Evolutionary conservation across 2,329 filamentous ascomycete genomes (phyloP).

Genomic region (Biscogniauxia mediterranea): DNA sequence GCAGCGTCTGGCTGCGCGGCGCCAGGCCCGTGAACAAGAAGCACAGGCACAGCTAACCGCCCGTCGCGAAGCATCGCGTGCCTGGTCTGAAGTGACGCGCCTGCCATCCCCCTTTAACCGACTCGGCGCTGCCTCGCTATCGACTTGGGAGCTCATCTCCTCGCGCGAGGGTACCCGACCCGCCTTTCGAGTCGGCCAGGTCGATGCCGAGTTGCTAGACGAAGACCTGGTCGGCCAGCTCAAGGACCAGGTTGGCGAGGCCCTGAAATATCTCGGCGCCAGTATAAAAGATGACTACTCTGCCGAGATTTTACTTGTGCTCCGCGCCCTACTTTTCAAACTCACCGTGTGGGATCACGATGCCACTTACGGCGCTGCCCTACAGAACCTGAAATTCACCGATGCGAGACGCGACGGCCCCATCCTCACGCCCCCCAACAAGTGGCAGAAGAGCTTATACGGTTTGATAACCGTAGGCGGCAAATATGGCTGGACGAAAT

Average conservation of each 20-base stretch:
- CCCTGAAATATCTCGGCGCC: slow-evolving; percentile 76
- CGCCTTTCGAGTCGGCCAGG: slow-evolving; percentile 89
- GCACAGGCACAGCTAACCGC: slow-evolving; percentile 55
- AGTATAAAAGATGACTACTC: slow-evolving; percentile 83
- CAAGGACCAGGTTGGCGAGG: slow-evolving; percentile 82
- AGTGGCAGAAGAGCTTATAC: slow-evolving; percentile 79
- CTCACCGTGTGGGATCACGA: slow-evolving; percentile 95
- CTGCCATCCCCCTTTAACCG: slow-evolving; percentile 63
- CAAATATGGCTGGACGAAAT: slow-evolving; percentile 85
- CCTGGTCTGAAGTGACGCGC: slow-evolving; percentile 53
- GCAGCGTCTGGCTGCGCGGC: slow-evolving; percentile 78
- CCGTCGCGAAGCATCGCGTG: slow-evolving; percentile 51
- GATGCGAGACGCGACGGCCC: slow-evolving; percentile 70
- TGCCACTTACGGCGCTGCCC: slow-evolving; percentile 86
- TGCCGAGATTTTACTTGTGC: slow-evolving; percentile 74
- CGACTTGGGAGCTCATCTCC: slow-evolving; percentile 68
- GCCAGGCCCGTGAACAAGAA: slow-evolving; percentile 70
- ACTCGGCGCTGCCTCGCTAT: slow-evolving; percentile 46
- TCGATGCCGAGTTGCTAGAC: slow-evolving; percentile 92
- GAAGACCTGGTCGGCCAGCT: slow-evolving; percentile 87
- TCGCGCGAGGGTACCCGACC: slow-evolving; percentile 78
- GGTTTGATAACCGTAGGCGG: slow-evolving; percentile 84
- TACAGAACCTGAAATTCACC: slow-evolving; percentile 88
- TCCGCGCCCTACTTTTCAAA: slow-evolving; percentile 86
- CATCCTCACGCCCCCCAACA: slow-evolving; percentile 68